These are phyloP conservation scores for Starmerella kuoi DNA, from an alignment of 805 yeast genomes.

Conservation along the genomic window DNA sequence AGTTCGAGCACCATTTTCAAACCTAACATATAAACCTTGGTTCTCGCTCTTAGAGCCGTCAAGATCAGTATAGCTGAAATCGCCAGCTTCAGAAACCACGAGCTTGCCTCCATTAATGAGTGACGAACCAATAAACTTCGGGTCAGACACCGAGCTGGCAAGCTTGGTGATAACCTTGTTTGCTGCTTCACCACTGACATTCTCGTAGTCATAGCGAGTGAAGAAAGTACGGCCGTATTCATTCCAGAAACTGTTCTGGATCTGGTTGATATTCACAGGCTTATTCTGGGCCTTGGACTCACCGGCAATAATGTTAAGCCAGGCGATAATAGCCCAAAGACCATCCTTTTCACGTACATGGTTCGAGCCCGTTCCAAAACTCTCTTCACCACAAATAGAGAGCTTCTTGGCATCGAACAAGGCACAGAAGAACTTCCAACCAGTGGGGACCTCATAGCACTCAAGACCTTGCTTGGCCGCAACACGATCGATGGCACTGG, in stretches of 20 bases:
- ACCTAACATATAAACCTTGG: conserved; percentile 81
- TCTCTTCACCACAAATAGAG: conserved; percentile 96
- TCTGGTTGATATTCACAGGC: conserved; percentile 58
- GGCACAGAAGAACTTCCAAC: conserved; percentile 97
- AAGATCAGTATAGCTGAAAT: conserved; percentile 83
- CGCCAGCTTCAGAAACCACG: conserved; percentile 62
- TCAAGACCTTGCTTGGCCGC: conserved; percentile 64
- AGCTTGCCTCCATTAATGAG: conserved; percentile 34
- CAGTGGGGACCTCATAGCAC: conserved; percentile 93
- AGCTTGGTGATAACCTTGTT: conserved; percentile 47
- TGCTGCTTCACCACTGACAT: conserved; percentile 67
- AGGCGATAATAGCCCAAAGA: conserved; percentile 92
- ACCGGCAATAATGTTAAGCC: conserved; percentile 90
- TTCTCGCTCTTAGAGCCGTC: conserved; percentile 81
- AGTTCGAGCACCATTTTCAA: conserved; percentile 69
- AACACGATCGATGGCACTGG: conserved; percentile 85
- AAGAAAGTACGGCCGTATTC: conserved; percentile 95
- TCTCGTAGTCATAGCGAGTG: conserved; percentile 89
- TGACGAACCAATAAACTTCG: conserved; percentile 40
- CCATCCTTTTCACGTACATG: conserved; percentile 98
- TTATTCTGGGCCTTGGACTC: conserved; percentile 51
- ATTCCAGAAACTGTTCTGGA: conserved; percentile 77
- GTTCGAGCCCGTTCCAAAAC: conserved; percentile 95
- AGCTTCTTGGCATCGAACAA: conserved; percentile 84
- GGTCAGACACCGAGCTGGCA: conserved; percentile 31